A percentile compares a stretch with the other conserved stretches of the same genome.
Evolutionary conservation across 2,329 filamentous ascomycete genomes (phyloP).

Genomic region (Curvularia spicifera): DNA sequence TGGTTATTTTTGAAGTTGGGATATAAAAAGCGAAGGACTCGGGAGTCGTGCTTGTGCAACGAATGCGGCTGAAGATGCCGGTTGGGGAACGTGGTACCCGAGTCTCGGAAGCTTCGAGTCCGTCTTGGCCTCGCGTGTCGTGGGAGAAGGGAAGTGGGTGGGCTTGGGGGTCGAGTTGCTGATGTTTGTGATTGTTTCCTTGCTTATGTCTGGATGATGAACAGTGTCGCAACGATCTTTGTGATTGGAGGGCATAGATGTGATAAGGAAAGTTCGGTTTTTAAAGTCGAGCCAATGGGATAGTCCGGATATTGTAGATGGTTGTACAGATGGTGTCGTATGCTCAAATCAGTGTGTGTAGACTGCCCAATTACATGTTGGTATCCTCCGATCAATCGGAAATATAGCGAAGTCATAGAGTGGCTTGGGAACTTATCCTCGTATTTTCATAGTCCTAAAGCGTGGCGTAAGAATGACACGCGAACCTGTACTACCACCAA

Average conservation of each 20-base stretch:
- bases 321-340: not conserved
- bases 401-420: not conserved
- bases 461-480: slow-evolving; percentile 11
- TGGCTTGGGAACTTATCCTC: slow-evolving; percentile 1
- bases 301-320: not conserved
- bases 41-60: not conserved
- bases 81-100: not conserved
- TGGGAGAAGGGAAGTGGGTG: not conserved
- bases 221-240: not conserved
- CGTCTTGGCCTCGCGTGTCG: not conserved
- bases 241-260: not conserved
- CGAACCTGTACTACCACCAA: slow-evolving; percentile 7
- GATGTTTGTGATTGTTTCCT: not conserved
- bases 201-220: not conserved
- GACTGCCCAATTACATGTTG: not conserved
- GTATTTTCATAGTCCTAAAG: not conserved
- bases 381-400: not conserved
- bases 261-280: not conserved
- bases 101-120: not conserved
- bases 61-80: not conserved
- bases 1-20: not conserved
- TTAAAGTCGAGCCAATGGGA: not conserved
- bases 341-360: not conserved
- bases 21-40: not conserved
- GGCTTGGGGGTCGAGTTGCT: not conserved